phyloP scores from a whole-genome alignment of 2,329 filamentous ascomycete species.

The Aspergillus puulaauensis region DNA sequence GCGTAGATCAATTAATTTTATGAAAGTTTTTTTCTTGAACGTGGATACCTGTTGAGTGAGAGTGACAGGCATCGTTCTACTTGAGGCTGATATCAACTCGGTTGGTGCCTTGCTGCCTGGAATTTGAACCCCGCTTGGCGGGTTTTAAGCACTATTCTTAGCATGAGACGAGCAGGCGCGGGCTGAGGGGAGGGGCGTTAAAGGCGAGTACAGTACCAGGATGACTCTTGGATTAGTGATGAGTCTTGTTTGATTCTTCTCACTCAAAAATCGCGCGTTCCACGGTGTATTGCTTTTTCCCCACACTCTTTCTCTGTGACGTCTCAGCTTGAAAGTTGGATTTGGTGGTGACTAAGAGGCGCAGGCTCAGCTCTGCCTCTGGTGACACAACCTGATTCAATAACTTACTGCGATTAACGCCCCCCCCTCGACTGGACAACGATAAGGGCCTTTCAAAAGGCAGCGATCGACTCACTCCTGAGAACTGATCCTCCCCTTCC shows the following conservation, averaged over 20 bases:
- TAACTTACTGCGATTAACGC: not conserved
- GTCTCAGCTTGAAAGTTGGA: not conserved
- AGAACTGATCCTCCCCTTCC: not conserved
- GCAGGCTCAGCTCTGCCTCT: not conserved
- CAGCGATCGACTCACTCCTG: slow-evolving; percentile 11
- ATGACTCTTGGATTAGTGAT: not conserved
- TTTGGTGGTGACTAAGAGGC: slow-evolving; percentile 1
- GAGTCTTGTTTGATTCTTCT: not conserved
- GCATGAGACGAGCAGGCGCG: not conserved
- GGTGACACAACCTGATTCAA: slow-evolving; percentile 5
- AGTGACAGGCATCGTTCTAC: not conserved
- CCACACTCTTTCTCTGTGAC: slow-evolving; percentile 9
- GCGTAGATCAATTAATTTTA: not conserved
- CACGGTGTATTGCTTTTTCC: not conserved
- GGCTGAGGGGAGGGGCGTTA: not conserved
- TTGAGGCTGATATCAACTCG: not conserved
- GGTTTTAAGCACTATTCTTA: slow-evolving; percentile 1
- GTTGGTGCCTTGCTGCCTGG: slow-evolving; percentile 5
- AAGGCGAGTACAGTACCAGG: not conserved
- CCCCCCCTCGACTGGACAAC: slow-evolving; percentile 9
- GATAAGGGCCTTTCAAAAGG: slow-evolving; percentile 9
- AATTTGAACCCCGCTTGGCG: not conserved
- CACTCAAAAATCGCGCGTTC: not conserved
- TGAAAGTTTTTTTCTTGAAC: not conserved
- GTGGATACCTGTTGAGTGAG: not conserved